phyloP scores from a whole-genome alignment of 371 early-diverging fungal species.

The Rhizomucor pusillus region DNA sequence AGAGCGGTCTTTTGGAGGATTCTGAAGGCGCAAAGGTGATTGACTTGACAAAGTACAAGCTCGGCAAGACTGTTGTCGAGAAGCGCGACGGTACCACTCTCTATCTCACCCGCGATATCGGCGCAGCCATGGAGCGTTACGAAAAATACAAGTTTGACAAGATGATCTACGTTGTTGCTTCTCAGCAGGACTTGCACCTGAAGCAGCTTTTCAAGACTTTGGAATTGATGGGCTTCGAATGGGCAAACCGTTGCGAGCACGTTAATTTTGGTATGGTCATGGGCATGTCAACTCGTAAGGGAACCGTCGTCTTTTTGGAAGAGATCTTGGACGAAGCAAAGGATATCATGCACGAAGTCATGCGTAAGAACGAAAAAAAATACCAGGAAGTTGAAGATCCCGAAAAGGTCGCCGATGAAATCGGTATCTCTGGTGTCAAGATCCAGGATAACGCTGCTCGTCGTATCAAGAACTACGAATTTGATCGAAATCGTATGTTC shows the following conservation, averaged over 20 bases:
- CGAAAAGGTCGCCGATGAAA: conserved; percentile 74
- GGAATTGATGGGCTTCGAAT: conserved; percentile 75
- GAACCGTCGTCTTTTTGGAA: conserved; percentile 97
- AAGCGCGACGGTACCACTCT: conserved; percentile 97
- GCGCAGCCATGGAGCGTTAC: conserved; percentile 94
- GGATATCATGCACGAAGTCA: conserved; percentile 92
- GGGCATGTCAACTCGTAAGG: conserved; percentile 98
- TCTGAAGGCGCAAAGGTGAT: conserved; percentile 89
- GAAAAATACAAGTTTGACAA: conserved; percentile 90
- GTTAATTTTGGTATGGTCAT: conserved; percentile 98
- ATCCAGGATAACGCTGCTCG: conserved; percentile 97
- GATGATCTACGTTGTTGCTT: conserved; percentile 96
- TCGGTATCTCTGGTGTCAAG: conserved; percentile 90
- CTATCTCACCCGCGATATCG: conserved; percentile 98
- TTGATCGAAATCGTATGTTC: conserved; percentile 95
- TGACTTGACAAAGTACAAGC: conserved; percentile 81
- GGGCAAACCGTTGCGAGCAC: conserved; percentile 77
- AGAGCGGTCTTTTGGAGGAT: conserved; percentile 68
- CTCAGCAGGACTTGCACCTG: conserved; percentile 95
- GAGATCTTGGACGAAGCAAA: conserved; percentile 94
- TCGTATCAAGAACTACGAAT: conserved; percentile 97
- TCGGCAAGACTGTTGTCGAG: conserved; percentile 85
- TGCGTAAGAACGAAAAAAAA: conserved; percentile 88
- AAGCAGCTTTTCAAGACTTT: conserved; percentile 96
- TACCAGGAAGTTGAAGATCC: conserved; percentile 86